Evolutionary conservation across 78 protist genomes (phyloP), one percentile per base, ranked within the genome.

Genomic region (Dictyostelium firmibasis): DNA sequence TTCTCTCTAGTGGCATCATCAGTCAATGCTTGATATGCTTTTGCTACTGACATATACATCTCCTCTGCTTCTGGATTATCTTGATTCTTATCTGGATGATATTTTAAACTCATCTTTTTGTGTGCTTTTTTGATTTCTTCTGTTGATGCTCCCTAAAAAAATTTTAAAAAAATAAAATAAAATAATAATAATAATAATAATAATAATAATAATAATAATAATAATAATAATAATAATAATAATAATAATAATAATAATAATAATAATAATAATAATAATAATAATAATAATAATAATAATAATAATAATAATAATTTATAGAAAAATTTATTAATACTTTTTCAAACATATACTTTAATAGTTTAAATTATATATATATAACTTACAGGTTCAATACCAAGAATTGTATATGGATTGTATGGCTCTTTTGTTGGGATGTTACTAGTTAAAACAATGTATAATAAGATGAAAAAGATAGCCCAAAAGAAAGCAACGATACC

Each of bases 11-110:
- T 57, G 16, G 77, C 96, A 2, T 60, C 81, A 70, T 96, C 96
- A 13, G 93, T 91, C 29, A 78, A 72, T 41, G 94, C 67, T 64
- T 72, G 77, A 41, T 96, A 91, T 2, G 97, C 97, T 50, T 96
- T 96, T 57, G 96, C 38, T 27, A 96, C 31, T 31, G 25, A 69
- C 69, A 74, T 84, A 69, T 69, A 96, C 36, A 20, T 60, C 0
- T 84, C 94, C 14, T 60, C 75, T 18, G 92, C 92, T 29, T 70
- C 92, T 4, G 10, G 3, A 9, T 84, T 50, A 10, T 41, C 31
- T 41, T 27, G 47, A 9, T n/a, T 60, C 64, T 94, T 94, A 75
- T 94, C 97, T 25, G 96, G 97, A 86, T 94, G 97, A 38, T 83
- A 43, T 6, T 18, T 36, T 14, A 81, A 50, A 36, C 83, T 38